Evolutionary conservation across 306 rosid genomes (phyloP).

Genomic region (Glycine soja): DNA sequence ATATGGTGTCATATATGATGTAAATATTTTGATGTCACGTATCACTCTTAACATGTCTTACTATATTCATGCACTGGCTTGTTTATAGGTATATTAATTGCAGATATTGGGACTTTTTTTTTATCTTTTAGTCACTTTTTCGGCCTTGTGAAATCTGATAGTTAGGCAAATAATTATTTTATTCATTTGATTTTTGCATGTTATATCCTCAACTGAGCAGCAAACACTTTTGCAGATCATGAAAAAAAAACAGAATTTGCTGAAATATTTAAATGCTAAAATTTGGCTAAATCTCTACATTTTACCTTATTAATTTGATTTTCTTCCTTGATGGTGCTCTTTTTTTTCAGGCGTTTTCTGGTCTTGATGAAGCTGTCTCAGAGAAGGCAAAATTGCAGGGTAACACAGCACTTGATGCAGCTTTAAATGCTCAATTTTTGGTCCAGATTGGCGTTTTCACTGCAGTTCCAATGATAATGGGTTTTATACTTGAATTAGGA

Average conservation of each 20-base stretch:
- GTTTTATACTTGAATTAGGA: conserved; percentile 94
- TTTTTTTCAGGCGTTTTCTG: conserved; percentile 86
- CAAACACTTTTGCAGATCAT: background rate
- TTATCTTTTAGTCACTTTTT: conserved; percentile 12
- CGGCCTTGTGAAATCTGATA: background rate
- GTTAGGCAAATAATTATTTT: background rate
- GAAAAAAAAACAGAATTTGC: conserved; percentile 15
- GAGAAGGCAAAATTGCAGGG: conserved; percentile 63
- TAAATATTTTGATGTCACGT: background rate
- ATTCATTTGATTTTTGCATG: conserved; percentile 12
- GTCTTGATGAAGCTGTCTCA: conserved; percentile 77
- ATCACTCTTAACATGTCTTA: background rate
- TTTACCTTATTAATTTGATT: conserved; percentile 29
- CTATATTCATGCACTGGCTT: background rate
- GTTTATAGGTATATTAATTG: background rate
- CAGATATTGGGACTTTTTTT: background rate
- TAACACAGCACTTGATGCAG: conserved; percentile 85
- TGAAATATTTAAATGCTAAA: background rate
- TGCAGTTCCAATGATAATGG: conserved; percentile 93
- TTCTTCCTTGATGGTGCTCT: conserved; percentile 39
- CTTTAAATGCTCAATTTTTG: conserved; percentile 93
- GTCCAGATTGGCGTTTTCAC: conserved; percentile 97
- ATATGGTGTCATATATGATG: too few species aligned
- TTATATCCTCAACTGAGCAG: background rate
- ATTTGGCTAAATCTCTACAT: conserved; percentile 20